Evolutionary conservation across 192 early-diverging fungal genomes (phyloP), one percentile per base, ranked within the genome.

Genomic region (Pilaira anomala): DNA sequence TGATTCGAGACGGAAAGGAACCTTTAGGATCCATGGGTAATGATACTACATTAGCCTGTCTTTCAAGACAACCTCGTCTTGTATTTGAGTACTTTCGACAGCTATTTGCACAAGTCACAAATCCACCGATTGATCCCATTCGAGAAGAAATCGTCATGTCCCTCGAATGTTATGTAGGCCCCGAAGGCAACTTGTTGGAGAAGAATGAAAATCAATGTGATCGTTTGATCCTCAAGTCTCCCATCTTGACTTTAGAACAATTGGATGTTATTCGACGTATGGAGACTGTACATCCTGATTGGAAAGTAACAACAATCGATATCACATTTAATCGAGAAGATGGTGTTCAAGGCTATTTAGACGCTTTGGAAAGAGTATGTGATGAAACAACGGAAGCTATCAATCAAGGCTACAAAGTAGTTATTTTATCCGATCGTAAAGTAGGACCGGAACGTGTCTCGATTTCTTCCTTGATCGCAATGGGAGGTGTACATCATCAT

Each of bases 81-180:
- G 80, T 92, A 48, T 98, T 93, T 79, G 94, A 98, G 64, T 98
- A 98, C 80, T 97, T 98, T 78, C 88, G 93, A 44, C 89, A 98
- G 79, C 82, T 97, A 29, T 98, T 98, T 66, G 97, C 97, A 18
- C 97, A 98, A 73, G 96, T 97, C 51, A 95, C 94, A 52, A 96
- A 98, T 76, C 97, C 97, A 62, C 97, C 97, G 2, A 97, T 98
- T 64, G 97, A 98, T 80, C 97, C 97, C 54, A 97, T 98, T 73
- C 93, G 97, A 69, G 95, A 98, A 77, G 89, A 92, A 62, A 90
- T 97, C 67, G 94, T 98, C 81, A 98, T 98, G 97, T 94, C 92
- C 18, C 82, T 96, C 26, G 85, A 88, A 36, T 96, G 94, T 82
- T 93, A 94, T 74, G 80, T 98, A 16, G 97, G 97, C 21, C 91